Percentiles rank a stretch among this genome's conserved stretches.
Evolutionary conservation across 2,329 filamentous ascomycete genomes (phyloP).

Genomic region (Trichophyton simii): DNA sequence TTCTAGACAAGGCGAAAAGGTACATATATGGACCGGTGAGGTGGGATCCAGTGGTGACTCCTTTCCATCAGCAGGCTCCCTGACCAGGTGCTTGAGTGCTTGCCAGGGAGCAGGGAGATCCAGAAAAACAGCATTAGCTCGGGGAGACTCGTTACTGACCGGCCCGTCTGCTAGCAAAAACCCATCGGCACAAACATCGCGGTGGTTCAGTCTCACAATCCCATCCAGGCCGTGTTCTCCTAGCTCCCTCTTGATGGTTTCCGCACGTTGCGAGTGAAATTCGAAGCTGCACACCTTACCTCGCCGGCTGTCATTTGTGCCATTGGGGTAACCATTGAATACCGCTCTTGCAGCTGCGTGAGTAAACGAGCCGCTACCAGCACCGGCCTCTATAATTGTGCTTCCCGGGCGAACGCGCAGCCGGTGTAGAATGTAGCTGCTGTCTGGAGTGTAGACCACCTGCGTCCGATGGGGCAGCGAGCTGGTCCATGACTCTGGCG

Average conservation of each 20-base stretch:
- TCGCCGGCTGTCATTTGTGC: conserved; percentile 16
- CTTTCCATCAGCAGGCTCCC: conserved; percentile 22
- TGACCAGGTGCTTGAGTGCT: conserved; percentile 36
- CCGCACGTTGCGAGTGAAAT: conserved; percentile 35
- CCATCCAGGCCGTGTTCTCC: conserved; percentile 32
- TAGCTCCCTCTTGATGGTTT: conserved; percentile 33
- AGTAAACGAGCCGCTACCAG: conserved; percentile 41
- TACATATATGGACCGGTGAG: conserved; percentile 69
- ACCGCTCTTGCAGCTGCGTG: conserved; percentile 39
- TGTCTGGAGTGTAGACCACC: conserved; percentile 42
- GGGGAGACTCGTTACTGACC: conserved; percentile 28
- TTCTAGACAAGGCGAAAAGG: conserved; percentile 94
- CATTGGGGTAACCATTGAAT: conserved; percentile 33
- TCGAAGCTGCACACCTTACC: conserved; percentile 41
- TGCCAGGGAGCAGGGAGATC: conserved; percentile 41
- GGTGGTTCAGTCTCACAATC: conserved; percentile 35
- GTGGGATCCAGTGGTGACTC: conserved; percentile 54
- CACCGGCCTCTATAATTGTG: conserved; percentile 40
- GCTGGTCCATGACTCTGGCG: conserved; percentile 39
- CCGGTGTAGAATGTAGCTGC: conserved; percentile 41
- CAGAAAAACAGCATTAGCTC: conserved; percentile 37
- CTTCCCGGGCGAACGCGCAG: conserved; percentile 36
- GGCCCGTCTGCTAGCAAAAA: conserved; percentile 27
- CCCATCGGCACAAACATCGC: conserved; percentile 39
- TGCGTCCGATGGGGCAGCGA: conserved; percentile 41